Evolutionary conservation across 768 basidiomycete species (phyloP).

Genomic region (Mycena kentingensis): DNA sequence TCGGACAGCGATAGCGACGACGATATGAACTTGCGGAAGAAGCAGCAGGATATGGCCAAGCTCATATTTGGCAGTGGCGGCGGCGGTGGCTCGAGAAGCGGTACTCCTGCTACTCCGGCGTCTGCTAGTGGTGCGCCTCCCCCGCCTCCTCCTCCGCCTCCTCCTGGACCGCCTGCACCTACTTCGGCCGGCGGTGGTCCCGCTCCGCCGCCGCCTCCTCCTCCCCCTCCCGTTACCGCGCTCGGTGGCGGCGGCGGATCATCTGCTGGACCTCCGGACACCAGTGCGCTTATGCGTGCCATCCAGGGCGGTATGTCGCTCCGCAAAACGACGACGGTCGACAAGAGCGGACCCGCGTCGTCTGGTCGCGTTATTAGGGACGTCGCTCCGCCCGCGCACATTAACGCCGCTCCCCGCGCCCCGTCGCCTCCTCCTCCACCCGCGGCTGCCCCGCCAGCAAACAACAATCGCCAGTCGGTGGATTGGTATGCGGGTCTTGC

Average conservation of each 20-base stretch:
- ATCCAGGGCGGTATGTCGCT: constrained; percentile 79
- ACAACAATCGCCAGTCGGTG: constrained; percentile 72
- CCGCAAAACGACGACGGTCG: constrained; percentile 77
- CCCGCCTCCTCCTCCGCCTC: constrained; percentile 19
- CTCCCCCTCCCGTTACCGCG: constrained; percentile 25
- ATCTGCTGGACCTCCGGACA: constrained; percentile 46
- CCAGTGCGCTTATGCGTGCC: constrained; percentile 68
- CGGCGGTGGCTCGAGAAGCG: constrained; percentile 45
- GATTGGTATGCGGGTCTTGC: constrained; percentile 93
- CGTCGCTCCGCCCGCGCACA: constrained; percentile 66
- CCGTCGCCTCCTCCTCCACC: constrained; percentile 46
- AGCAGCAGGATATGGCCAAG: constrained; percentile 72
- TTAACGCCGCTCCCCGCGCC: constrained; percentile 49
- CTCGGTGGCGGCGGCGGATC: constrained; percentile 32
- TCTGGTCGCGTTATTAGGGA: constrained; percentile 84
- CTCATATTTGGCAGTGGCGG: constrained; percentile 37
- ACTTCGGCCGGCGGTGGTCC: constrained; percentile 49
- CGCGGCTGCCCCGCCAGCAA: constrained; percentile 23
- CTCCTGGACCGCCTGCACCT: background rate
- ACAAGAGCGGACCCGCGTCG: constrained; percentile 70
- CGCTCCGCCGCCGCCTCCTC: constrained; percentile 40
- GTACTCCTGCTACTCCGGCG: constrained; percentile 14
- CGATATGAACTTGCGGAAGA: constrained; percentile 70
- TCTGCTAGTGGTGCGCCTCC: constrained; percentile 23
- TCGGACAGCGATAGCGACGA: constrained; percentile 72